A percentile compares a stretch with the other conserved stretches of the same genome.
Conservation (phyloP, 2,329 filamentous ascomycete genomes). For the Microdochium trichocladiopsis region DNA sequence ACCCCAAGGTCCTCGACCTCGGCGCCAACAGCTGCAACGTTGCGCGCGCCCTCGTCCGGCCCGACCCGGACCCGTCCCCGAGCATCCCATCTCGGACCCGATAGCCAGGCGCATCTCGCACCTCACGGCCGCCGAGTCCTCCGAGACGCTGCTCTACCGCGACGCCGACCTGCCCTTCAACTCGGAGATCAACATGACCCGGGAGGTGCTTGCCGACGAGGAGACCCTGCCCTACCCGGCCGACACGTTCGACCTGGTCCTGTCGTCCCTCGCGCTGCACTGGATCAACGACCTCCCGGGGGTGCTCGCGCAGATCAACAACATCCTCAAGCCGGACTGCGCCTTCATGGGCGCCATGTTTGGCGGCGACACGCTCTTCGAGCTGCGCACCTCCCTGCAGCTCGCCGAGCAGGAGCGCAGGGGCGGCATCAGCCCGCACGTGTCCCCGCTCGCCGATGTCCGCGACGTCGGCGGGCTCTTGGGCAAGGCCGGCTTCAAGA, state of each 20-base stretch:
- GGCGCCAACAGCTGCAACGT: constrained; percentile 96
- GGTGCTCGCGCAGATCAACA: constrained; percentile 77
- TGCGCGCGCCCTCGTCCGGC: constrained; percentile 68
- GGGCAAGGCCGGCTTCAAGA: constrained; percentile 83
- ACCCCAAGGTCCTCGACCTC: constrained; percentile 79
- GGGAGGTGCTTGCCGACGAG: constrained; percentile 67
- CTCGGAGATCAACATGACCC: constrained; percentile 60
- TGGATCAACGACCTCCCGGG: constrained; percentile 97
- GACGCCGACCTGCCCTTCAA: constrained; percentile 74
- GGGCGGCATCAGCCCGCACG: constrained; percentile 86
- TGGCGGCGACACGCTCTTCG: constrained; percentile 88
- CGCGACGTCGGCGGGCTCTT: constrained; percentile 84
- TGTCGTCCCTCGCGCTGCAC: constrained; percentile 85
- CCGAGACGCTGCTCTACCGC: constrained; percentile 68
- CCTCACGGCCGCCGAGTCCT: constrained; percentile 78
- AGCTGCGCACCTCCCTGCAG: constrained; percentile 88
- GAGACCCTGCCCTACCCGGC: constrained; percentile 71
- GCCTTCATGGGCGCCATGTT: constrained; percentile 96
- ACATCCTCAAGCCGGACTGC: constrained; percentile 78
- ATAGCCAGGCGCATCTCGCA: constrained; percentile 65
- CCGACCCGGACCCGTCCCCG: constrained; percentile 57
- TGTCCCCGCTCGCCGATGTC: constrained; percentile 88
- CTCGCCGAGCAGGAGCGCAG: constrained; percentile 84
- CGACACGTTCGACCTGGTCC: constrained; percentile 77
- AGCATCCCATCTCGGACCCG: constrained; percentile 53